Percentiles rank a stretch among this genome's conserved stretches.
phyloP scores from a whole-genome alignment of 108 stramenopile genomes.

The Cyclotella kingstonii region DNA sequence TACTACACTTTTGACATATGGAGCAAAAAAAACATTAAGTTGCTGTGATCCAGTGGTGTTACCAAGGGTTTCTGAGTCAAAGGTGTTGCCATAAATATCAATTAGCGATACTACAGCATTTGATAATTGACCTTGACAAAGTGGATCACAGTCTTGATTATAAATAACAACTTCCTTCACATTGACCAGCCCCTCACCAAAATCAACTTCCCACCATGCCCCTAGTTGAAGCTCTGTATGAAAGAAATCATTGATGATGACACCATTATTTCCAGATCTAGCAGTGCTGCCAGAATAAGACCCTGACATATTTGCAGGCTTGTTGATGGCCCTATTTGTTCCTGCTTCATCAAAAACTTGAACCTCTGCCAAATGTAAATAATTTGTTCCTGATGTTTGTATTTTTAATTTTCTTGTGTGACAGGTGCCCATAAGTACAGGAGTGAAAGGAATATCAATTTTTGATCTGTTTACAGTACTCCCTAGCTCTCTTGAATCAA shows the following conservation, averaged over 20 bases:
- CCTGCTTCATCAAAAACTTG: conserved; percentile 12
- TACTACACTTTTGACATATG: background rate
- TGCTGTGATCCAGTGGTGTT: background rate
- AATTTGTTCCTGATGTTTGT: conserved; percentile 1
- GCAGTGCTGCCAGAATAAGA: no score
- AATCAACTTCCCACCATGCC: conserved; percentile 10
- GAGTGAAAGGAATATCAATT: background rate
- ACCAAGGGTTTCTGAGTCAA: background rate
- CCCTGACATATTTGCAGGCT: conserved; percentile 5
- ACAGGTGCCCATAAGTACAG: background rate
- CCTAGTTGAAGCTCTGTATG: conserved; percentile 3
- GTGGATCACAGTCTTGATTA: conserved; percentile 1
- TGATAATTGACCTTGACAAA: background rate
- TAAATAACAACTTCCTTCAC: conserved; percentile 1
- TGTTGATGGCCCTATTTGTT: conserved; percentile 2
- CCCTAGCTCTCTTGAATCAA: conserved; percentile 4
- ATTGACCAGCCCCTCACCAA: background rate
- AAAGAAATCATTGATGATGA: background rate
- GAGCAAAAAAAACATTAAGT: background rate
- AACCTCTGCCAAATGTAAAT: conserved; percentile 2
- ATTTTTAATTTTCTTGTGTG: conserved; percentile 1
- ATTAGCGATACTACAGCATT: conserved; percentile 11
- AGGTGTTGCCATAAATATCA: background rate
- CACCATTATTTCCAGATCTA: background rate
- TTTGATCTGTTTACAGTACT: background rate